These are phyloP conservation scores for Cercospora zeina DNA, from an alignment of 2,329 filamentous ascomycete genomes.

Conservation along the genomic window DNA sequence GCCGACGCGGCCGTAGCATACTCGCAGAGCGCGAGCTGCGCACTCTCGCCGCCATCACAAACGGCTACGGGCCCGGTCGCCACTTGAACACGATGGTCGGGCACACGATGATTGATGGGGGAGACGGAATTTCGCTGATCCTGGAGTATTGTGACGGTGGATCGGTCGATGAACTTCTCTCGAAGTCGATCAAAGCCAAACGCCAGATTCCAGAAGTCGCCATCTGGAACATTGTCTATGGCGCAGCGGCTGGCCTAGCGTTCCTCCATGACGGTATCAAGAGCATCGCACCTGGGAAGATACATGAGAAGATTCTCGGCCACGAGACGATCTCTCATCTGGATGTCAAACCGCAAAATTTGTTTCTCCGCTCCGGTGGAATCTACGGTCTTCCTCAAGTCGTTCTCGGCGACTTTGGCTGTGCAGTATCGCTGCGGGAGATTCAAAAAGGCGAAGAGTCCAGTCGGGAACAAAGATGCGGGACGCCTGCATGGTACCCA, in stretches of 20 bases:
- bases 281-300: background rate
- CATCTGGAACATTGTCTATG: constrained; percentile 21
- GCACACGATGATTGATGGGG: constrained; percentile 6
- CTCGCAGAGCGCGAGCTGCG: constrained; percentile 17
- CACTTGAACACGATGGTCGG: constrained; percentile 18
- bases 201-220: constrained; percentile 1
- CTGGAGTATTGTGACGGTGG: constrained; percentile 23
- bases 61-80: background rate
- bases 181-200: background rate
- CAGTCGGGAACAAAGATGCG: constrained; percentile 19
- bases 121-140: constrained; percentile 14
- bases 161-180: constrained; percentile 12
- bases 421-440: constrained; percentile 20
- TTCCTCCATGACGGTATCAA: constrained; percentile 40
- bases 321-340: constrained; percentile 28
- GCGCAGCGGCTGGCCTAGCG: constrained; percentile 22
- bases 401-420: constrained; percentile 31
- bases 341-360: constrained; percentile 27
- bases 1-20: constrained; percentile 3
- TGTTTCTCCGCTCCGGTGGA: constrained; percentile 14
- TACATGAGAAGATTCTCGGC: background rate
- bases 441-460: constrained; percentile 17
- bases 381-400: constrained; percentile 13
- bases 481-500: constrained; percentile 27
- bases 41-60: constrained; percentile 9